phyloP scores from a whole-genome alignment of 140 eudicot genomes.

The Erigeron philadelphicus region DNA sequence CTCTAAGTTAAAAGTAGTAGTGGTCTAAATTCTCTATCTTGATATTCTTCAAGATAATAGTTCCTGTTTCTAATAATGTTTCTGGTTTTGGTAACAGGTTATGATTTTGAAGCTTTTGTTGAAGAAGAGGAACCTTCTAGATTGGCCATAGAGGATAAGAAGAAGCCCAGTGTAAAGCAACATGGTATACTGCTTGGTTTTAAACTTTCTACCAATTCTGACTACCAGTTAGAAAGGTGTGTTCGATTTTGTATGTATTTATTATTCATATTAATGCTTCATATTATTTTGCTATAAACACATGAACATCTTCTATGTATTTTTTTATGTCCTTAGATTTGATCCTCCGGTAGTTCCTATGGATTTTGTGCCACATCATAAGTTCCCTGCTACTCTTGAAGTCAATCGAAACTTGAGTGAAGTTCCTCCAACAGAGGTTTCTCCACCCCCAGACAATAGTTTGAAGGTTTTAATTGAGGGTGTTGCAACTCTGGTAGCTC shows the following conservation, averaged over 20 bases:
- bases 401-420: conserved; percentile 33
- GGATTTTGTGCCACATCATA: conserved; percentile 73
- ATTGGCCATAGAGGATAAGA: conserved; percentile 45
- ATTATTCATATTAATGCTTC: no score
- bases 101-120: conserved; percentile 68
- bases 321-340: conserved; percentile 46
- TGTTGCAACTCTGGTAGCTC: conserved; percentile 89
- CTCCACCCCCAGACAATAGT: conserved; percentile 74
- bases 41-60: not conserved
- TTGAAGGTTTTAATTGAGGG: conserved; percentile 76
- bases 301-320: not conserved
- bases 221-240: conserved; percentile 66
- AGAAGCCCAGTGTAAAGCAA: conserved; percentile 44
- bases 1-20: not conserved
- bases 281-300: no score
- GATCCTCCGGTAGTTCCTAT: conserved; percentile 81
- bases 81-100: conserved; percentile 44
- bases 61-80: not conserved
- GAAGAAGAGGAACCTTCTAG: conserved; percentile 82
- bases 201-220: conserved; percentile 57
- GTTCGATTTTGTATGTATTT: not conserved
- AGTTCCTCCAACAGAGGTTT: conserved; percentile 64
- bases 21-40: not conserved
- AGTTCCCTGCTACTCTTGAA: conserved; percentile 57
- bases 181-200: conserved; percentile 65